phyloP scores from a whole-genome alignment of 2,329 filamentous ascomycete genomes.

The Penicillium sp. region DNA sequence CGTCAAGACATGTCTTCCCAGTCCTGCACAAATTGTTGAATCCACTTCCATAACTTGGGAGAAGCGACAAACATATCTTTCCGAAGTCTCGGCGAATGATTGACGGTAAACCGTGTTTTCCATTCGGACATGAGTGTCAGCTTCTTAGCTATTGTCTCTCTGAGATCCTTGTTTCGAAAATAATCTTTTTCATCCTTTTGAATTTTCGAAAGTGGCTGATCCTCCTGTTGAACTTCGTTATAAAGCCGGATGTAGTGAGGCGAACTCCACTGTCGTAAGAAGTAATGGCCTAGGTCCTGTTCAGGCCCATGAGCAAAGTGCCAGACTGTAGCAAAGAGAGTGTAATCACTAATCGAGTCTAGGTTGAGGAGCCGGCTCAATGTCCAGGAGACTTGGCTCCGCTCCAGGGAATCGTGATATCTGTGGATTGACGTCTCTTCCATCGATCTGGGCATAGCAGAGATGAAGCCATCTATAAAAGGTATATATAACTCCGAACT shows the following conservation, averaged over 20 bases:
- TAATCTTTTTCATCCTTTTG: background rate
- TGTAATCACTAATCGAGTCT: background rate
- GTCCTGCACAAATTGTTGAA: conserved; percentile 15
- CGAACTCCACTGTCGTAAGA: background rate
- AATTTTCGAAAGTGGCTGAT: background rate
- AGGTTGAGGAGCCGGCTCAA: background rate
- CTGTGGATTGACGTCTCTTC: too few relatives aligned
- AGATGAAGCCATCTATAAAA: too few relatives aligned
- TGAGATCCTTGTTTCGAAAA: background rate
- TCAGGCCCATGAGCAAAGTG: background rate
- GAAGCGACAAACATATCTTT: conserved; percentile 19
- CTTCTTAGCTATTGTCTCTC: background rate
- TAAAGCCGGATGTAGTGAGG: background rate
- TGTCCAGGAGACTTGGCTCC: background rate
- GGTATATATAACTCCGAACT: too few relatives aligned
- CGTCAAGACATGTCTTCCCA: conserved; percentile 9
- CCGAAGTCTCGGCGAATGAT: conserved; percentile 10
- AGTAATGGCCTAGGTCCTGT: background rate
- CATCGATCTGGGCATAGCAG: too few relatives aligned
- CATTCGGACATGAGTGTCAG: background rate
- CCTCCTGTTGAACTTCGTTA: background rate
- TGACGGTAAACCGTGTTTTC: background rate
- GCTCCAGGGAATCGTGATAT: background rate
- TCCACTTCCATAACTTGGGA: conserved; percentile 21
- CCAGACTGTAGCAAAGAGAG: background rate